These are phyloP conservation scores for Corrigiola litoralis DNA, from an alignment of 179 eudicot genomes.

Conservation along the genomic window DNA sequence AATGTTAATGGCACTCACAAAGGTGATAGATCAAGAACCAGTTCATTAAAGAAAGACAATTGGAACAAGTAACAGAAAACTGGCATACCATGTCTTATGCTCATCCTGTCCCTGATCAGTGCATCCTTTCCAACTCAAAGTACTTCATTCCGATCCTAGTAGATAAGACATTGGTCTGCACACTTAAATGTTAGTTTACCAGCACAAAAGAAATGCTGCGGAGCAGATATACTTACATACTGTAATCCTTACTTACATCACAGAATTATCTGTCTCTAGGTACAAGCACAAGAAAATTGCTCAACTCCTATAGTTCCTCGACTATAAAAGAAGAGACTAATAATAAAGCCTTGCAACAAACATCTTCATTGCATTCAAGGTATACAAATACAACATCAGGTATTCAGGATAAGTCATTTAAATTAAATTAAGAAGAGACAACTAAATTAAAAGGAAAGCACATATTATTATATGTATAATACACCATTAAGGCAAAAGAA, in stretches of 20 bases:
- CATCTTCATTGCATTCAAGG: too few species aligned
- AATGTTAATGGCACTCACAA: constrained; percentile 18
- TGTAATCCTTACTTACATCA: too few species aligned
- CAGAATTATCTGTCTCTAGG: too few species aligned
- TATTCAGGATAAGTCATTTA: constrained; percentile 7
- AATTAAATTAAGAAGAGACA: not conserved
- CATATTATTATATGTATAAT: not conserved
- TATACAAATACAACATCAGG: too few species aligned
- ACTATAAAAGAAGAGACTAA: too few species aligned
- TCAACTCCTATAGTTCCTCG: too few species aligned
- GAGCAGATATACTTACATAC: too few species aligned
- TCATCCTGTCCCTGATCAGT: not conserved
- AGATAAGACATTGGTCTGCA: not conserved
- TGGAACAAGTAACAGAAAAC: constrained; percentile 12
- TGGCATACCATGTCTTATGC: not conserved
- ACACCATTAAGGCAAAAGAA: constrained; percentile 6
- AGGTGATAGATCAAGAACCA: constrained; percentile 3
- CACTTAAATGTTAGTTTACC: too few species aligned
- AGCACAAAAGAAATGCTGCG: too few species aligned
- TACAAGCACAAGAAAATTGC: too few species aligned
- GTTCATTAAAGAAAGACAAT: constrained; percentile 1
- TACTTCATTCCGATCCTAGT: not conserved
- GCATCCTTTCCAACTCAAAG: not conserved
- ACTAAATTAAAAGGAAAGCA: not conserved
- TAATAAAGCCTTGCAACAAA: too few species aligned